Conservation (phyloP, 2,329 filamentous ascomycete genomes). For the Tolypocladium ophioglossoides region DNA sequence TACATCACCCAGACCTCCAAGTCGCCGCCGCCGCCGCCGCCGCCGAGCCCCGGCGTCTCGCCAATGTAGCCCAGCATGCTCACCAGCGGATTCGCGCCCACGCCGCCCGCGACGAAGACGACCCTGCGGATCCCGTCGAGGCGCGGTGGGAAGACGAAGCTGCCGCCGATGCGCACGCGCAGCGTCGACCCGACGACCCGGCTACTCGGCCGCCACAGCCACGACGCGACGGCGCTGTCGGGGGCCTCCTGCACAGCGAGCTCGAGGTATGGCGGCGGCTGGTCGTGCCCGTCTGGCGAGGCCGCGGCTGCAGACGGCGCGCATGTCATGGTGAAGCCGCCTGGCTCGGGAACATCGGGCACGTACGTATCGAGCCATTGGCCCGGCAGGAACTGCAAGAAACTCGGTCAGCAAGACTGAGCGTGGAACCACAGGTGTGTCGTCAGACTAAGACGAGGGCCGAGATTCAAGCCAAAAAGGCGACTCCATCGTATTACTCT, state of each 20-base stretch:
- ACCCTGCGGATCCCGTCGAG: conserved; percentile 42
- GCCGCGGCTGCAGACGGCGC: conserved; percentile 47
- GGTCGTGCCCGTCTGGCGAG: background rate
- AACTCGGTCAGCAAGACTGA: background rate
- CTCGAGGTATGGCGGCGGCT: conserved; percentile 48
- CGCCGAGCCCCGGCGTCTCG: conserved; percentile 8
- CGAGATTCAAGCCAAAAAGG: background rate
- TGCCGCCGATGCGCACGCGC: conserved; percentile 64
- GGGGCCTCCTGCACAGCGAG: conserved; percentile 67
- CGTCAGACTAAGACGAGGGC: background rate
- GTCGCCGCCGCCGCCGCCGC: background rate
- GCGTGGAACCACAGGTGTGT: background rate
- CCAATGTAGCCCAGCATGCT: conserved; percentile 59
- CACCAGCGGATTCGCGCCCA: conserved; percentile 73
- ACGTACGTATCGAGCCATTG: conserved; percentile 84
- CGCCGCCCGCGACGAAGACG: conserved; percentile 70
- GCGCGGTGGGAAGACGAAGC: conserved; percentile 66
- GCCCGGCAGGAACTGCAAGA: conserved; percentile 54
- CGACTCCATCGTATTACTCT: background rate
- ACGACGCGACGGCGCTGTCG: conserved; percentile 61
- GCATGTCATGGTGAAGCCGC: conserved; percentile 84
- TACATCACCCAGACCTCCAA: conserved; percentile 53
- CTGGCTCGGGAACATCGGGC: conserved; percentile 57
- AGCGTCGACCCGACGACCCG: conserved; percentile 50
- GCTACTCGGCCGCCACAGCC: conserved; percentile 53